These are phyloP conservation scores for Trichoderma virens DNA, from an alignment of 495 filamentous ascomycete genomes.

Conservation along the genomic window DNA sequence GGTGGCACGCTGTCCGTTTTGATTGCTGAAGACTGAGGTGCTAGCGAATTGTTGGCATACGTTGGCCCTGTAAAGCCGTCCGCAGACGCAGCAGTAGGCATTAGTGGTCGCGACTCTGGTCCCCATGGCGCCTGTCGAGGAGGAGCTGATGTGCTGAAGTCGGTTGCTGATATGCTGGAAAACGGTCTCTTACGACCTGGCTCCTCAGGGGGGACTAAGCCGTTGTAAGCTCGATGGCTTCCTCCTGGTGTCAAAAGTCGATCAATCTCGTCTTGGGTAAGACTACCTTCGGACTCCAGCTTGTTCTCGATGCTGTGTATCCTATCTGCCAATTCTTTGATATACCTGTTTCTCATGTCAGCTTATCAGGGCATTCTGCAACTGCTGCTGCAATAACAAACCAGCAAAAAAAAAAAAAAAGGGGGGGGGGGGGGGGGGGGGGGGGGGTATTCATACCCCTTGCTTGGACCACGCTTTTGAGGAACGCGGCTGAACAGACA, in stretches of 20 bases:
- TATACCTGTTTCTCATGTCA: conserved; percentile 52
- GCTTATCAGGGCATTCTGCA: not conserved
- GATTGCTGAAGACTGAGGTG: conserved; percentile 25
- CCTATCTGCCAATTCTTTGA: conserved; percentile 89
- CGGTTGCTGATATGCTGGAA: conserved; percentile 37
- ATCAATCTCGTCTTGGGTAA: conserved; percentile 12
- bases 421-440: not conserved
- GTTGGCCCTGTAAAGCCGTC: conserved; percentile 17
- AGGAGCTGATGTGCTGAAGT: conserved; percentile 26
- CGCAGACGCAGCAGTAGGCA: conserved; percentile 29
- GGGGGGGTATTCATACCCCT: conserved; percentile 54
- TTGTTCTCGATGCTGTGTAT: conserved; percentile 75
- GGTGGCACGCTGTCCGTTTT: conserved; percentile 20
- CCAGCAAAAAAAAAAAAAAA: no score
- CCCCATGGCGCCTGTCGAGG: conserved; percentile 26
- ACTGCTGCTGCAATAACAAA: not conserved
- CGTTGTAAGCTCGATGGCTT: conserved; percentile 1
- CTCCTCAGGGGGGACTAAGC: conserved; percentile 14
- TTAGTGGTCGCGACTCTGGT: conserved; percentile 32
- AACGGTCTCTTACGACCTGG: conserved; percentile 36
- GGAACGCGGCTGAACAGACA: conserved; percentile 91
- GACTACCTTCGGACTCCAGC: conserved; percentile 23
- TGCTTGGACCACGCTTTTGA: conserved; percentile 91
- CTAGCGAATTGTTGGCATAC: conserved; percentile 37
- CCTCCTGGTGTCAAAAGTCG: conserved; percentile 17